These are phyloP conservation scores for Citrus cavaleriei DNA, from an alignment of 345 rosid species.

Conservation along the genomic window DNA sequence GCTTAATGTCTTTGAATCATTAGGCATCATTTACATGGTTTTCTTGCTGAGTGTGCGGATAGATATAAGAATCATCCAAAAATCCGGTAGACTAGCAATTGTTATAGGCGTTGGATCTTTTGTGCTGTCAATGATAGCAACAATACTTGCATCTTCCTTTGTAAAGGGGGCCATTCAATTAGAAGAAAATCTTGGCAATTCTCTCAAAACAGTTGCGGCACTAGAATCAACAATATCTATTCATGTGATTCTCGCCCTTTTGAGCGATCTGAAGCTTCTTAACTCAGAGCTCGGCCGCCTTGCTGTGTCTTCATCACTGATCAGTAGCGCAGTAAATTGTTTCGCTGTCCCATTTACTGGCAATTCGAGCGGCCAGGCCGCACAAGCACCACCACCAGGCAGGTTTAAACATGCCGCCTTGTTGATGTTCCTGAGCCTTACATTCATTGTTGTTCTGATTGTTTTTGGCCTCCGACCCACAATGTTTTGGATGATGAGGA, in stretches of 20 bases:
- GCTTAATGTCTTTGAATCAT: too few relatives aligned
- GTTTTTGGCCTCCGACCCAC: slow-evolving; percentile 26
- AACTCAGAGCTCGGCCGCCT: slow-evolving; percentile 50
- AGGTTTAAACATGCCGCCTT: background rate
- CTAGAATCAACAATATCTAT: slow-evolving; percentile 29
- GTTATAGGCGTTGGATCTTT: slow-evolving; percentile 31
- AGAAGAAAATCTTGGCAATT: background rate
- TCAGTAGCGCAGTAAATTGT: slow-evolving; percentile 3
- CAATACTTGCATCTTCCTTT: slow-evolving; percentile 5
- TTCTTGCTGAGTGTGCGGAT: too few relatives aligned
- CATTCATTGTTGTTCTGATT: background rate
- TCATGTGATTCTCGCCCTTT: slow-evolving; percentile 20
- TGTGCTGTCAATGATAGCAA: slow-evolving; percentile 20
- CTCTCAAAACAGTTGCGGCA: background rate
- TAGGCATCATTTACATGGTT: too few relatives aligned
- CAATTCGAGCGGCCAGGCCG: too few relatives aligned
- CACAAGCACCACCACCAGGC: background rate
- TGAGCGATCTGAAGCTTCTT: slow-evolving; percentile 23
- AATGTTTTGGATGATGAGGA: slow-evolving; percentile 35
- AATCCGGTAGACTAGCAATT: slow-evolving; percentile 33
- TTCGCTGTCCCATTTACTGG: background rate
- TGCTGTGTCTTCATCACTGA: slow-evolving; percentile 41
- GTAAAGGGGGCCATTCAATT: background rate
- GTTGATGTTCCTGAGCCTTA: background rate
- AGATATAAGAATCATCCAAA: slow-evolving; percentile 1